These are phyloP conservation scores for Fusarium musae DNA, from an alignment of 2,329 filamentous ascomycete genomes.

Conservation along the genomic window DNA sequence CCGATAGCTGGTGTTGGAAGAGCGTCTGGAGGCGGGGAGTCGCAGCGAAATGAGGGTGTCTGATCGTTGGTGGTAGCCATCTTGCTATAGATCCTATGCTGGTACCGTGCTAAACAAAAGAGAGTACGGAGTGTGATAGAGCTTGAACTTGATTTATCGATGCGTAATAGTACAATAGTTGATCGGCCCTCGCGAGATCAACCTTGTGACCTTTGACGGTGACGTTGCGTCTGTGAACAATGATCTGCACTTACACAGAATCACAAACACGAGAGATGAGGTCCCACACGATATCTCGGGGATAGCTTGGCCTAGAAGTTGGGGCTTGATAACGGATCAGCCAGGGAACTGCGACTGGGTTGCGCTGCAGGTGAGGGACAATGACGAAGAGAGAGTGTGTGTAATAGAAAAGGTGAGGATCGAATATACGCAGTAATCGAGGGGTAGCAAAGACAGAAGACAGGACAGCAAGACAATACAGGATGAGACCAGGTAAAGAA, in stretches of 20 bases:
- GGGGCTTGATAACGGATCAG: slow-evolving; percentile 5
- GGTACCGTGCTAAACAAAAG: not conserved
- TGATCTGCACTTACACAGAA: slow-evolving; percentile 41
- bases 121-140: not conserved
- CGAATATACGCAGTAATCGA: slow-evolving; percentile 4
- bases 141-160: slow-evolving; percentile 12
- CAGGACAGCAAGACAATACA: slow-evolving; percentile 1
- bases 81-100: slow-evolving; percentile 12
- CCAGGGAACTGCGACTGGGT: not conserved
- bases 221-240: slow-evolving; percentile 25
- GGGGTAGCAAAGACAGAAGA: slow-evolving; percentile 19
- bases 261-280: slow-evolving; percentile 30
- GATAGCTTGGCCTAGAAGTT: slow-evolving; percentile 19
- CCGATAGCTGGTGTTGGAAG: slow-evolving; percentile 72
- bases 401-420: slow-evolving; percentile 1
- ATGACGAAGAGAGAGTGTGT: not conserved
- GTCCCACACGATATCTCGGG: slow-evolving; percentile 33
- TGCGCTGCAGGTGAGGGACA: not conserved
- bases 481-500: slow-evolving; percentile 14
- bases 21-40: slow-evolving; percentile 73
- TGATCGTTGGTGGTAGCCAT: slow-evolving; percentile 52
- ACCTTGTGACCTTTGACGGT: slow-evolving; percentile 24
- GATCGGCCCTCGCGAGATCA: slow-evolving; percentile 17
- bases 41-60: slow-evolving; percentile 55
- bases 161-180: slow-evolving; percentile 4